Evolutionary conservation across 1,284 basidiomycete species (phyloP).

Genomic region (Ganoderma leucocontextum): DNA sequence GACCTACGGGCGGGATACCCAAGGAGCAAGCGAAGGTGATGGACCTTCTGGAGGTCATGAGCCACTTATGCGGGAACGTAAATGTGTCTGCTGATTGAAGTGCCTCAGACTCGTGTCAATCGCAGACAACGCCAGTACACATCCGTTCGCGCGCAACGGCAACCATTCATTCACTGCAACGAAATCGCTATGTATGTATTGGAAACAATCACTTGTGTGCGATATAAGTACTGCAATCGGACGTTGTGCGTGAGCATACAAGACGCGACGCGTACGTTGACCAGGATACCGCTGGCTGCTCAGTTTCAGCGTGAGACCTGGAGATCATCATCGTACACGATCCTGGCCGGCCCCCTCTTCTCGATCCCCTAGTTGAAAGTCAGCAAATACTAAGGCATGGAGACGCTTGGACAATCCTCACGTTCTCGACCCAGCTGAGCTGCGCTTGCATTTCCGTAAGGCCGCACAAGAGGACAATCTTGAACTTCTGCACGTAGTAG

Average conservation of each 20-base stretch:
- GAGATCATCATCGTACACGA: conserved; percentile 32
- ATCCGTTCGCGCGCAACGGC: not conserved
- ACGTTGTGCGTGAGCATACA: not conserved
- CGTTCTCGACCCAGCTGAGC: conserved; percentile 54
- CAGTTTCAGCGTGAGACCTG: conserved; percentile 4
- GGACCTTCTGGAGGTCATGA: too few species aligned
- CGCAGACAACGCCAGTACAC: not conserved
- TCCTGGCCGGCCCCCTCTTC: conserved; percentile 27
- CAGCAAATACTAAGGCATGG: not conserved
- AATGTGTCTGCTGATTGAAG: not conserved
- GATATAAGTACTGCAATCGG: not conserved
- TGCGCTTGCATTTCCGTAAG: conserved; percentile 55
- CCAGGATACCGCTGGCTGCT: not conserved
- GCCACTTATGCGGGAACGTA: not conserved
- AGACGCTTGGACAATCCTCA: conserved; percentile 25
- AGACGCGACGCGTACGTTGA: not conserved
- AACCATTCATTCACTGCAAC: not conserved
- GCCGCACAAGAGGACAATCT: conserved; percentile 59
- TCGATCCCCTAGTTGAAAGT: not conserved
- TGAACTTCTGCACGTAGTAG: conserved; percentile 52
- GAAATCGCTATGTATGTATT: not conserved
- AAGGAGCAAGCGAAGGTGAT: too few species aligned
- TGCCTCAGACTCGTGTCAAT: not conserved
- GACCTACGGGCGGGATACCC: too few species aligned
- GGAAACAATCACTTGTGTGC: not conserved